Percentiles rank a stretch among this genome's conserved stretches.
These are phyloP conservation scores for Candida dajiaensis DNA, from an alignment of 805 yeast genomes.

Conservation along the genomic window DNA sequence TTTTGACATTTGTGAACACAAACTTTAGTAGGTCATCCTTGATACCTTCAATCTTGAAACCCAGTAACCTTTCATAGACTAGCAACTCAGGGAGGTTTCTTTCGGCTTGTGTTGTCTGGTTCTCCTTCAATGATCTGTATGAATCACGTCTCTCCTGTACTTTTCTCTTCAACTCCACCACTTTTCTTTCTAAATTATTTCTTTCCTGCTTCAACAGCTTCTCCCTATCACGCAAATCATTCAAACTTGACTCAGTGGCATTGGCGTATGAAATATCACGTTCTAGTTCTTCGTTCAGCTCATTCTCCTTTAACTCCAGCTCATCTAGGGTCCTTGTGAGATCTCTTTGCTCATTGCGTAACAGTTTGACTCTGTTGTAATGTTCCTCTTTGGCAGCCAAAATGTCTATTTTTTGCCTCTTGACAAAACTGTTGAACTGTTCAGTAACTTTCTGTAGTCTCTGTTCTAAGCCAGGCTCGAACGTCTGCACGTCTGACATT, in stretches of 20 bases:
- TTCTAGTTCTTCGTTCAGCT: constrained; percentile 6
- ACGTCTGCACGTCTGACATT: constrained; percentile 25
- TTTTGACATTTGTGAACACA: constrained; percentile 42
- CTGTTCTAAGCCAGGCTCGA: constrained; percentile 28
- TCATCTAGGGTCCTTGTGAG: constrained; percentile 21
- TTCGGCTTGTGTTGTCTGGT: constrained; percentile 37
- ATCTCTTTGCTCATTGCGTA: constrained; percentile 27
- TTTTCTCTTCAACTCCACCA: constrained; percentile 28
- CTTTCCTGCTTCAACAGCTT: constrained; percentile 28
- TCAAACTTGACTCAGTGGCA: constrained; percentile 27
- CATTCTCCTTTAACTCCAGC: constrained; percentile 7
- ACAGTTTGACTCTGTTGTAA: constrained; percentile 26
- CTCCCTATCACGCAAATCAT: constrained; percentile 29
- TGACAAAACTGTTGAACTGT: constrained; percentile 30
- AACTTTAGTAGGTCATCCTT: constrained; percentile 41
- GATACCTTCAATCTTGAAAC: constrained; percentile 48
- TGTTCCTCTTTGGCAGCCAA: constrained; percentile 31
- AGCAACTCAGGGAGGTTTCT: constrained; percentile 46
- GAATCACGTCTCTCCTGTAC: constrained; percentile 28
- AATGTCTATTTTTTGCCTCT: constrained; percentile 28
- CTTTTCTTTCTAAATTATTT: constrained; percentile 22
- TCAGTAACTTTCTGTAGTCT: constrained; percentile 35
- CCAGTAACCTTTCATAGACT: constrained; percentile 48
- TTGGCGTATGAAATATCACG: constrained; percentile 25
- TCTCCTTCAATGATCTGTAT: constrained; percentile 27